Conservation (phyloP, 2,329 filamentous ascomycete genomes). For the Mollisiaceae sp. region DNA sequence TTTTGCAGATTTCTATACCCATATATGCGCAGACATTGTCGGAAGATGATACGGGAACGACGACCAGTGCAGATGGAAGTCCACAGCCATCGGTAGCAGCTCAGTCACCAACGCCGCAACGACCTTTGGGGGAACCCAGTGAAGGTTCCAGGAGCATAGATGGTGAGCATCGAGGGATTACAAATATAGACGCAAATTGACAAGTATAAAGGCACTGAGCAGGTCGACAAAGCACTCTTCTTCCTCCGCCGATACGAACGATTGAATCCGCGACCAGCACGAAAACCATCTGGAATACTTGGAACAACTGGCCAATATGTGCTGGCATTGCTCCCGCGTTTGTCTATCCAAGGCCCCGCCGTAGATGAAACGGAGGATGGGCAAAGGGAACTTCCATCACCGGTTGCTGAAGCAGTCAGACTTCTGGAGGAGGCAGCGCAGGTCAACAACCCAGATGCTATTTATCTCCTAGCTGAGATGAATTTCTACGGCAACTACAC, state of each 20-base stretch:
- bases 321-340: constrained; percentile 63
- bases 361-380: constrained; percentile 27
- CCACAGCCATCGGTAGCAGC: constrained; percentile 37
- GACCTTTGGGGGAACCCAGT: constrained; percentile 34
- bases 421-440: constrained; percentile 63
- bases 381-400: constrained; percentile 51
- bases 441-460: constrained; percentile 73
- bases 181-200: constrained; percentile 27
- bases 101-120: constrained; percentile 35
- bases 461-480: constrained; percentile 89
- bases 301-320: constrained; percentile 64
- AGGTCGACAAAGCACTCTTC: constrained; percentile 45
- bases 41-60: constrained; percentile 31
- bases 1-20: constrained; percentile 36
- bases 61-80: constrained; percentile 32
- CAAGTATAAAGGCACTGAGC: constrained; percentile 36
- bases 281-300: constrained; percentile 61
- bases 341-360: constrained; percentile 68
- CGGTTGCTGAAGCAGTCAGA: constrained; percentile 61
- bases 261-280: constrained; percentile 39
- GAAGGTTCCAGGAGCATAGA: constrained; percentile 32
- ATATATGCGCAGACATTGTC: constrained; percentile 28
- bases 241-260: constrained; percentile 42
- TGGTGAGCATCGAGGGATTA: constrained; percentile 29
- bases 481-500: constrained; percentile 97